phyloP scores from a whole-genome alignment of 257 asterid genomes.

The Pogostemon cablin region DNA sequence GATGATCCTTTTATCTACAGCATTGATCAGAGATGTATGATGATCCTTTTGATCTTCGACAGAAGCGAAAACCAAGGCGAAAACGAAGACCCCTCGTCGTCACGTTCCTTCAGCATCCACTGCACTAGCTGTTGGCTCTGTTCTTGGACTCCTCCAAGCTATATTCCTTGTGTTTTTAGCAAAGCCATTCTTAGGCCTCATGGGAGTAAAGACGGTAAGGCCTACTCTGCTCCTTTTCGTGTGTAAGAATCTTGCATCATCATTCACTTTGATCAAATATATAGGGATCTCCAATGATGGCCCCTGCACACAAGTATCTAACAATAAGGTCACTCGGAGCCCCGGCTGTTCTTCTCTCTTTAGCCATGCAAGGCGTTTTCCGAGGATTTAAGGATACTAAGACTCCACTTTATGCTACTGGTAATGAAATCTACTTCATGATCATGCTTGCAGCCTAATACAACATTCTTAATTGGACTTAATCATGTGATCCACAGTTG shows the following conservation, averaged over 20 bases:
- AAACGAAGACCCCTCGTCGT: slow-evolving; percentile 36
- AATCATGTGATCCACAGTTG: slow-evolving; percentile 45
- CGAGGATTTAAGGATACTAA: slow-evolving; percentile 93
- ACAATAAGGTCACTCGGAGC: slow-evolving; percentile 85
- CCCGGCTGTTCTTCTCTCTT: slow-evolving; percentile 93
- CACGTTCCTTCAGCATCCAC: slow-evolving; percentile 92
- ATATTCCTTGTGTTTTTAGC: slow-evolving; percentile 65
- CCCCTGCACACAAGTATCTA: slow-evolving; percentile 72
- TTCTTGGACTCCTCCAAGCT: slow-evolving; percentile 80
- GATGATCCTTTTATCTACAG: not conserved
- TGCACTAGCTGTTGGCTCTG: slow-evolving; percentile 68
- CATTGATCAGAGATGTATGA: too few relatives aligned
- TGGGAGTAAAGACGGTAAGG: slow-evolving; percentile 91
- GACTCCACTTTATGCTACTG: slow-evolving; percentile 89
- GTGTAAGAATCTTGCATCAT: not conserved
- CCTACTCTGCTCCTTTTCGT: not conserved
- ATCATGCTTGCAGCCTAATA: too few relatives aligned
- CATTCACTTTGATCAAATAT: not conserved
- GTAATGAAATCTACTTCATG: slow-evolving; percentile 37
- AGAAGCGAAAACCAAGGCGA: slow-evolving; percentile 30
- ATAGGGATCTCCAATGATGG: slow-evolving; percentile 85
- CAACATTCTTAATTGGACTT: too few relatives aligned
- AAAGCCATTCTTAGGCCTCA: slow-evolving; percentile 58
- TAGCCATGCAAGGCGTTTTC: slow-evolving; percentile 97
- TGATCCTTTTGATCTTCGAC: slow-evolving; percentile 1